Evolutionary conservation across 257 asterid genomes (phyloP).

Genomic region (Solanum gracilifrons): DNA sequence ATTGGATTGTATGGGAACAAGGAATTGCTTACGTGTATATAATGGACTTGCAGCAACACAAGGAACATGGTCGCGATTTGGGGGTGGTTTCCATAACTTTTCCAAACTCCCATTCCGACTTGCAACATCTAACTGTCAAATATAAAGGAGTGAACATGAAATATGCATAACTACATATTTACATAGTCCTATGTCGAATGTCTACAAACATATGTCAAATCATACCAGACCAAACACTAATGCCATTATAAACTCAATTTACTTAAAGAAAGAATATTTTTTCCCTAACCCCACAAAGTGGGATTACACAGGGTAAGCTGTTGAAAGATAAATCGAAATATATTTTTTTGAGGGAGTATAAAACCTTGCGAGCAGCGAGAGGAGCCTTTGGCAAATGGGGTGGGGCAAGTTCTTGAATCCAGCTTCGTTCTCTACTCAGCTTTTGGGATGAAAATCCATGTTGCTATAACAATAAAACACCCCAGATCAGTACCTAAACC

Average conservation of each 20-base stretch:
- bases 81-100: conserved; percentile 81
- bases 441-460: conserved; percentile 54
- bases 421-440: conserved; percentile 42
- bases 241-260: background rate
- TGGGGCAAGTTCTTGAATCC: conserved; percentile 40
- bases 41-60: conserved; percentile 54
- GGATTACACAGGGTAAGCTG: background rate
- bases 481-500: conserved; percentile 16
- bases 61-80: conserved; percentile 67
- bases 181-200: background rate
- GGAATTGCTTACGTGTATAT: conserved; percentile 48
- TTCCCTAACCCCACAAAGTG: background rate
- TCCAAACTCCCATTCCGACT: conserved; percentile 25
- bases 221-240: background rate
- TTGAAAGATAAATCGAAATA: background rate
- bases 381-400: conserved; percentile 43
- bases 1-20: background rate
- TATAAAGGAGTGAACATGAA: conserved; percentile 75
- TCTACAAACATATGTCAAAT: conserved; percentile 4
- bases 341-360: background rate
- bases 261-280: background rate
- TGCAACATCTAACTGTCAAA: conserved; percentile 64
- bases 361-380: conserved; percentile 48
- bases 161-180: conserved; percentile 31
- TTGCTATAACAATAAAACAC: conserved; percentile 43